phyloP scores from a whole-genome alignment of 306 rosid genomes.

The Phaseolus lunatus region DNA sequence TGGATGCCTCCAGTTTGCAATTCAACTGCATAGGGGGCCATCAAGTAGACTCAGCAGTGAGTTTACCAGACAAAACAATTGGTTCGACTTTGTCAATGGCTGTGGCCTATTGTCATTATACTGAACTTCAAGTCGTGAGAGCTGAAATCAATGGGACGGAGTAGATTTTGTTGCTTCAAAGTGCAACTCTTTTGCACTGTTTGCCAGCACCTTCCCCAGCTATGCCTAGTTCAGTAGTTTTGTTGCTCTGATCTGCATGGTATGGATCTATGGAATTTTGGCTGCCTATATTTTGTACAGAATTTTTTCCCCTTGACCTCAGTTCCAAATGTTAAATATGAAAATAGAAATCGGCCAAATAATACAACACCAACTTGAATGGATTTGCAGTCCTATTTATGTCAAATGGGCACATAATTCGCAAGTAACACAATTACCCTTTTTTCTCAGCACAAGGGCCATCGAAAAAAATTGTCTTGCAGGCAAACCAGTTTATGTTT shows the following conservation, averaged over 20 bases:
- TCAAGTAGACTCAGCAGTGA: conserved; percentile 38
- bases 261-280: conserved; percentile 60
- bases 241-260: background rate
- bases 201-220: conserved; percentile 40
- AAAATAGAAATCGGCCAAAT: conserved; percentile 59
- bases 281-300: conserved; percentile 71
- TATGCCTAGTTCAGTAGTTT: conserved; percentile 26
- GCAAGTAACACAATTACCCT: background rate
- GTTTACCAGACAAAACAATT: conserved; percentile 50
- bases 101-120: conserved; percentile 44
- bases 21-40: conserved; percentile 35
- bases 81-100: conserved; percentile 49
- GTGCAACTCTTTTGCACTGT: conserved; percentile 42
- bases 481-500: background rate
- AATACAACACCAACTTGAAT: conserved; percentile 54
- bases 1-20: conserved; percentile 40
- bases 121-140: conserved; percentile 44
- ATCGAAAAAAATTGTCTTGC: background rate
- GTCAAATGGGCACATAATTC: background rate
- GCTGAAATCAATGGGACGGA: conserved; percentile 40
- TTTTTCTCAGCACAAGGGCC: background rate
- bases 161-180: conserved; percentile 37
- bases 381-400: conserved; percentile 29
- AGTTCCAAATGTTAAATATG: conserved; percentile 53
- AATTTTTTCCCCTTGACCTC: conserved; percentile 42